Evolutionary conservation across 768 basidiomycete genomes (phyloP), one percentile per base, ranked within the genome.

Genomic region (Rhodotorula taiwanensis): DNA sequence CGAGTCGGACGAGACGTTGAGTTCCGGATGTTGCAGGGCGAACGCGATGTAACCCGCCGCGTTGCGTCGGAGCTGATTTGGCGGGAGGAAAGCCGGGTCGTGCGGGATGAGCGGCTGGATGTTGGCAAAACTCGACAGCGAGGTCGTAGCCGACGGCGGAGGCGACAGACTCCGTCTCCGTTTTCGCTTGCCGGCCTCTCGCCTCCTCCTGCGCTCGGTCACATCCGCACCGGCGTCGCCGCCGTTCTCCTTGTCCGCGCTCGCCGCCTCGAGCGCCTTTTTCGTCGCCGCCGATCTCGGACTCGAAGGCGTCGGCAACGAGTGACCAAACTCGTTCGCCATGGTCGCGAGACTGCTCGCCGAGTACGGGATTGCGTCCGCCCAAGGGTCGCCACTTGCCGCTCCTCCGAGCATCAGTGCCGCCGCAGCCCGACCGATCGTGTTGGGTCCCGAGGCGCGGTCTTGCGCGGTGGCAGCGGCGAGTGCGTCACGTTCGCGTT

Each of bases 331-430:
- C 47, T 55, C 58, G 27, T 7, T 31, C 43, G 49, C 49, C 43
- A 55, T 56, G 16, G 50, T 50, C 41, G 64, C 64, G 31, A 65
- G 43, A 9, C 41, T 52, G 23, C 58, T 60, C 43, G 58, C 47
- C 25, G 34, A 36, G 41, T 57, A 61, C 5, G 67, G 67, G 21
- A 69, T 57, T 23, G 62, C 28, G 13, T 58, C 62, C 23, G 30
- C 27, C 67, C 67, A 69, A 3, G 67, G 67, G 42, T 69, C 67
- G 10, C 64, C 58, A 5, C 47, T 52, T 20, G 43, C 60, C 7
- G 56, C 65, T 10, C 49, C 58, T 4, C 58, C 58, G 20, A 44
- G 30, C 58, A 58, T 58, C 20, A 66, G 23, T 21, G 65, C 60
- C 36, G 52, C 49, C 21, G 62, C 57, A 3, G 60, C 56, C 4